Base-by-base conservation (phyloP, 2,329 filamentous ascomycete species). In the Epichloe festucae region DNA sequence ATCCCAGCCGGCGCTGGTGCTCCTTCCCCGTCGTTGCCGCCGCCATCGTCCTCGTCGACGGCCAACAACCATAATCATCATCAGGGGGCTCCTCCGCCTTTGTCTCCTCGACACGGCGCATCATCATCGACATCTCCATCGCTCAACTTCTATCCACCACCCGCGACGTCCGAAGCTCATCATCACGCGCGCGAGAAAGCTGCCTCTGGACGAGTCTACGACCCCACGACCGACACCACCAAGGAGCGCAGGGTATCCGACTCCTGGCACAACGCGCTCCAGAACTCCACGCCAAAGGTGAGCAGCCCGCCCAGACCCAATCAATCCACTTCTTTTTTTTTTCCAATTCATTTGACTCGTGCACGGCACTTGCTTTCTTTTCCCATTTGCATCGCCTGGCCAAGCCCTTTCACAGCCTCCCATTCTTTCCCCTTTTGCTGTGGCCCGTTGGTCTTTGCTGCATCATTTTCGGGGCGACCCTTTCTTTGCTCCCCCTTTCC, bases 211-310 rank as follows among this genome's bases (percentile, higher is more conserved):
- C 70, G 71, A 62, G 76, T 75, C 65, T 78, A 78, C 67, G 75
- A 78, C 58, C 75, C 75, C 15, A 72, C 72, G 43, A 75, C 72
- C 43, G 75, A 78, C 65, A 70, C 69, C 54, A 71, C 69, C 47
- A 70, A 67, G 55, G 72, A 74, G 61, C 73, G 70, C 59, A 67
- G 66, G 54, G 63, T 70, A 57, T 73, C 71, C 53, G 74, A 76
- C 60, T 69, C 71, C 59, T 75, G 73, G 71, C 70, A 70, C 59
- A 70, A 67, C 62, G 64, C 67, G 62, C 66, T 66, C 53, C 68
- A 69, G 59, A 62, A 63, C 56, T 67, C 69, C 56, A 68, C 71
- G 56, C 68, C 71, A 62, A 75, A 76, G 72, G 73, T 75, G 68
- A 68, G 72, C 57, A 55, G 57, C 56, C 59, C 10, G n/a, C 12